Percentiles rank a stretch among this genome's conserved stretches.
phyloP scores from a whole-genome alignment of 257 asterid species.

The Solanum etuberosum region DNA sequence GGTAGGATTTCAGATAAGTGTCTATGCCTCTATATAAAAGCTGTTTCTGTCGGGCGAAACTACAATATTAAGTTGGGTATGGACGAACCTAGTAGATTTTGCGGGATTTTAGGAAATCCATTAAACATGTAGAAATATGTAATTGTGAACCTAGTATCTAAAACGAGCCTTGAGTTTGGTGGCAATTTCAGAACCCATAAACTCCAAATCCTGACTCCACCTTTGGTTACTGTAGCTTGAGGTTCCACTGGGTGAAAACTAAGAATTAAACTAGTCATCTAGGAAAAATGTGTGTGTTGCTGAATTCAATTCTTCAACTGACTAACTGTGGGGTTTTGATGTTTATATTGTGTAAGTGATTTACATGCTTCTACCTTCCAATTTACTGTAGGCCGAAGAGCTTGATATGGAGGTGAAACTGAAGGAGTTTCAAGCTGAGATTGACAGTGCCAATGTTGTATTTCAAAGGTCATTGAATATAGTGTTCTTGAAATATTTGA shows the following conservation, averaged over 20 bases:
- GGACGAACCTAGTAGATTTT: neutral
- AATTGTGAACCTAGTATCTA: neutral
- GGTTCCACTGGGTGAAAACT: neutral
- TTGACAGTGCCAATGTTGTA: slow-evolving; percentile 30
- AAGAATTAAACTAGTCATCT: neutral
- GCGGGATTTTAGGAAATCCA: neutral
- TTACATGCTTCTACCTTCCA: slow-evolving; percentile 9
- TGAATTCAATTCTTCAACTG: neutral
- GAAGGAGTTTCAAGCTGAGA: slow-evolving; percentile 47
- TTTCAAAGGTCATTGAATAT: slow-evolving; percentile 37
- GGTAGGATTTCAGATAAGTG: neutral
- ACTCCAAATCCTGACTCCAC: neutral
- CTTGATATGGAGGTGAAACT: slow-evolving; percentile 54
- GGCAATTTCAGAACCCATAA: neutral
- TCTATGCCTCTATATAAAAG: neutral
- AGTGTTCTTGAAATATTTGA: neutral
- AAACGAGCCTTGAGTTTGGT: neutral
- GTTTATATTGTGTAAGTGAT: neutral
- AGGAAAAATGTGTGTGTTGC: neutral
- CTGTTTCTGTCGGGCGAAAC: neutral
- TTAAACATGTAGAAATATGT: neutral
- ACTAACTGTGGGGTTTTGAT: neutral
- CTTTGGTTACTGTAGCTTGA: neutral
- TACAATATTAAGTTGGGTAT: neutral
- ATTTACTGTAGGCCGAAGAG: slow-evolving; percentile 67